Evolutionary conservation across 176 grass and related monocot species (phyloP), one percentile per base, ranked within the genome.

Genomic region (Oryza meyeriana): DNA sequence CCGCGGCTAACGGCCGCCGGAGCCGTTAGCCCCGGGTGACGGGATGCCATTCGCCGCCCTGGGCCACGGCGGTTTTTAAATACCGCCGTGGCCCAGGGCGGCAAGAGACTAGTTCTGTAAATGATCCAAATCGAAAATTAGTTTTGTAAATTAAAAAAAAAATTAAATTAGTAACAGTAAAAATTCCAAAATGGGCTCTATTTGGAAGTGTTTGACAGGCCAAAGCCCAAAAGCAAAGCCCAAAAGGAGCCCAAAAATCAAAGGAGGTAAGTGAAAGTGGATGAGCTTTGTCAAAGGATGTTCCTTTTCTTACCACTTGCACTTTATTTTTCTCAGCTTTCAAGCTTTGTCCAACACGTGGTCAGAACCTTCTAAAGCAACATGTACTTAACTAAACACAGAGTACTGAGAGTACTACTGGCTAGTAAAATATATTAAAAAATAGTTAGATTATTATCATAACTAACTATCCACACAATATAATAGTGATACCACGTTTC

Each of bases 311-410:
- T 16, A 5, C 4, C 24, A 34, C 47, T 13, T n/a, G 45, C 55
- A 30, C n/a, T 31, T 63, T 17, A 24, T 24, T 2, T n/a, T 8
- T 16, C n/a, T 38, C 6, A 61, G 32, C 58, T 74, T 28, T 55
- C 39, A 75, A 75, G 61, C 71, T 82, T 83, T 24, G 17, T 5
- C 28, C 61, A 38, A 31, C 42, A 67, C 75, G 62, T 76, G 81
- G 25, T 3, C 12, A 24, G 67, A 79, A 78, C 58, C 76, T 85
- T 79, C 67, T 45, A 85, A 85, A 85, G 76, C 76, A 63, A 79
- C 44, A 5, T 41, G 66, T 33, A 52, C 48, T 52, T 48, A 48
- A 52, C 48, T 48, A 52, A 52, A 52, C 12, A 10, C 6, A 50
- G 47, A 50, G 4, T 52, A 8, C 40, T 12, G 40, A 42, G 40